Evolutionary conservation across 1,284 basidiomycete genomes (phyloP).

Genomic region (Microbotryomycetes sp.): DNA sequence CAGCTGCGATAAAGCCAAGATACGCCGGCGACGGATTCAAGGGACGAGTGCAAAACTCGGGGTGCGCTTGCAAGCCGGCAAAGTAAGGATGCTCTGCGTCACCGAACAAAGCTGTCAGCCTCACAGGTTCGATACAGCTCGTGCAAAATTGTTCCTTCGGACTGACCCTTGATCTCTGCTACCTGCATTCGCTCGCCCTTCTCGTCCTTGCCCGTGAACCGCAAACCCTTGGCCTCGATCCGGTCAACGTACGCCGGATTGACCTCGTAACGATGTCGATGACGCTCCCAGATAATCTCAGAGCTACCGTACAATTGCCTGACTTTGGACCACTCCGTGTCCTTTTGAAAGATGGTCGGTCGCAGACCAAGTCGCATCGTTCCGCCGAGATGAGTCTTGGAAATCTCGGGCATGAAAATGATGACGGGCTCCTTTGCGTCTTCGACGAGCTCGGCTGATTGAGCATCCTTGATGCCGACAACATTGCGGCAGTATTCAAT

Average conservation of each 20-base stretch:
- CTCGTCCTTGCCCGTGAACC: slow-evolving; percentile 91
- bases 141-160: too few species aligned
- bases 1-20: slow-evolving; percentile 88
- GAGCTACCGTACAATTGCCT: slow-evolving; percentile 79
- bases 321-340: slow-evolving; percentile 57
- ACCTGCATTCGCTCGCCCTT: slow-evolving; percentile 97
- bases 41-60: slow-evolving; percentile 97
- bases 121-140: too few species aligned
- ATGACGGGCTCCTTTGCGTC: slow-evolving; percentile 61
- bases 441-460: slow-evolving; percentile 72
- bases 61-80: slow-evolving; percentile 90
- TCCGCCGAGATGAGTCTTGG: slow-evolving; percentile 94
- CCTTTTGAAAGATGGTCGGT: slow-evolving; percentile 76
- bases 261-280: slow-evolving; percentile 95
- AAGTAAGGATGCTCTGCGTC: slow-evolving; percentile 84
- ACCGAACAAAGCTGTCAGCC: neutral
- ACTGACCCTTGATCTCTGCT: slow-evolving; percentile 72
- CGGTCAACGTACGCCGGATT: slow-evolving; percentile 78
- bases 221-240: slow-evolving; percentile 63
- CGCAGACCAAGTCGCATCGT: slow-evolving; percentile 96
- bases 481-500: slow-evolving; percentile 91
- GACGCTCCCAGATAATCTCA: slow-evolving; percentile 87
- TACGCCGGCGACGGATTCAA: slow-evolving; percentile 96
- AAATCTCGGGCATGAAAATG: slow-evolving; percentile 99
- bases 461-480: slow-evolving; percentile 69